These are phyloP conservation scores for Calonectria multiphialidica DNA, from an alignment of 2,329 filamentous ascomycete genomes.

Conservation along the genomic window DNA sequence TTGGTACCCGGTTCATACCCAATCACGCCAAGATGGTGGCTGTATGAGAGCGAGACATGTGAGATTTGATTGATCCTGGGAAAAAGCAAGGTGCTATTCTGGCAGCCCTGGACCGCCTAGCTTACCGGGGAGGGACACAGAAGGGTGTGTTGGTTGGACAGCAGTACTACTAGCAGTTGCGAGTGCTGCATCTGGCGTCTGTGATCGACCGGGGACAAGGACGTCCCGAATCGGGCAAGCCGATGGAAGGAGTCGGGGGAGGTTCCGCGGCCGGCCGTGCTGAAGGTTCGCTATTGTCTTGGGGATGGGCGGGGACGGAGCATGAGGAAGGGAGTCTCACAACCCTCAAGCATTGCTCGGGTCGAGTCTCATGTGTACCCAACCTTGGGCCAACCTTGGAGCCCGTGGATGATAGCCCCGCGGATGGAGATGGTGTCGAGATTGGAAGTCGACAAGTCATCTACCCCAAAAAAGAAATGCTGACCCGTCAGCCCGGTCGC, in stretches of 20 bases:
- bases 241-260: constrained; percentile 23
- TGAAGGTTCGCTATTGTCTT: constrained; percentile 21
- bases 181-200: constrained; percentile 21
- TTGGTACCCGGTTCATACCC: constrained; percentile 16
- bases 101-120: not conserved
- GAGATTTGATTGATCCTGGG: constrained; percentile 10
- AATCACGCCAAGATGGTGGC: constrained; percentile 6
- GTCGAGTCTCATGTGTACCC: constrained; percentile 11
- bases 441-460: constrained; percentile 20
- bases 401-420: constrained; percentile 9
- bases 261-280: constrained; percentile 25
- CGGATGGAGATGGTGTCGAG: constrained; percentile 6
- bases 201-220: constrained; percentile 18
- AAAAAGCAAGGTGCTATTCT: not conserved
- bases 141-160: not conserved
- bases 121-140: not conserved
- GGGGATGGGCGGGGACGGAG: constrained; percentile 17
- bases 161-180: not conserved
- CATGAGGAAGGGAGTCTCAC: not conserved
- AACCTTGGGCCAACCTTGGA: too few relatives aligned
- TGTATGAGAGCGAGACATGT: constrained; percentile 14
- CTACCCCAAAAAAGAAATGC: constrained; percentile 19
- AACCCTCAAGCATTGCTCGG: not conserved
- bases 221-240: constrained; percentile 33
- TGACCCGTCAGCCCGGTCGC: not conserved